Evolutionary conservation across 306 rosid genomes (phyloP).

Genomic region (Quercus cerris): DNA sequence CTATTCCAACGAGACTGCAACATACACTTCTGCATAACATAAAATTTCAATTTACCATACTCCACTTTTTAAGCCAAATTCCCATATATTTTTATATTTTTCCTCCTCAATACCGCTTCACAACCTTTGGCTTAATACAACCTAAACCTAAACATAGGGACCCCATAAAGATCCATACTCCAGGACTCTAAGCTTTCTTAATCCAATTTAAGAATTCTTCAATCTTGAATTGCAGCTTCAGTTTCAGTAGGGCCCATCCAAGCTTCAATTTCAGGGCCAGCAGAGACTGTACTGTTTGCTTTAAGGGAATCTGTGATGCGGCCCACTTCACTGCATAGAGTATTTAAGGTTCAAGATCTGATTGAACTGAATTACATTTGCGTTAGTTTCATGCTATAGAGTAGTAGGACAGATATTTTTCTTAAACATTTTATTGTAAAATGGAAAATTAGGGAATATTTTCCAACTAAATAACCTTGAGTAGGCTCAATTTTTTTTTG

Average conservation of each 20-base stretch:
- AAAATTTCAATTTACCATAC: too few species aligned
- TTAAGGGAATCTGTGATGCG: conserved; percentile 74
- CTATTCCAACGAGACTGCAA: too few species aligned
- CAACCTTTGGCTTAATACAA: too few species aligned
- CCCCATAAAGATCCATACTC: too few species aligned
- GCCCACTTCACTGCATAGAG: conserved; percentile 66
- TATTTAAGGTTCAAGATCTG: conserved; percentile 59
- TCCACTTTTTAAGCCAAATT: too few species aligned
- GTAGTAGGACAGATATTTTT: not conserved
- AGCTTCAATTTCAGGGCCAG: conserved; percentile 39
- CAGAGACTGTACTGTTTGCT: conserved; percentile 51
- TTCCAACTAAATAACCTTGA: not conserved
- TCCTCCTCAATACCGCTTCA: too few species aligned
- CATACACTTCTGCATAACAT: too few species aligned
- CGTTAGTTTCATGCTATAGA: not conserved
- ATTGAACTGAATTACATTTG: conserved; percentile 6
- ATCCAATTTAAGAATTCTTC: too few species aligned
- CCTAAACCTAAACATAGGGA: too few species aligned
- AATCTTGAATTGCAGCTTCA: too few species aligned
- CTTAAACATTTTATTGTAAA: not conserved
- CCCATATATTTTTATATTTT: too few species aligned
- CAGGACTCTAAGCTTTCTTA: too few species aligned
- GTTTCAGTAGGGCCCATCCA: conserved; percentile 28
- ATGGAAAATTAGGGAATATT: not conserved
- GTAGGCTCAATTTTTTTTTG: not conserved